phyloP scores from a whole-genome alignment of 345 rosid genomes.

The Eutrema japonicum region DNA sequence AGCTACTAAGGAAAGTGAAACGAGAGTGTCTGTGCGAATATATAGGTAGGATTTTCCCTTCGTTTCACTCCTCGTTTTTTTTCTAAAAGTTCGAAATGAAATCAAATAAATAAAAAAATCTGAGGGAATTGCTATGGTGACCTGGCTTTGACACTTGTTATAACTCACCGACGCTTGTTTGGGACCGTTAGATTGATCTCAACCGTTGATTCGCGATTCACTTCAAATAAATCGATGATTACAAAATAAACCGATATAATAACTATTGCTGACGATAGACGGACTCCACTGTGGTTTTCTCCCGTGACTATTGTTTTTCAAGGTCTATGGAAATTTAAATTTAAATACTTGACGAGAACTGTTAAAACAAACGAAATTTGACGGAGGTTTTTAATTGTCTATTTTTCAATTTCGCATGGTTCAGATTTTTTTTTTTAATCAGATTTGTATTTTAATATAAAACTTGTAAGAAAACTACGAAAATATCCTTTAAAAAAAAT shows the following conservation, averaged over 20 bases:
- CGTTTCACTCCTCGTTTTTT: slow-evolving; percentile 19
- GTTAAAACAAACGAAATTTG: background rate
- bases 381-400: background rate
- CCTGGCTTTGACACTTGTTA: slow-evolving; percentile 33
- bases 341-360: slow-evolving; percentile 10
- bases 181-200: slow-evolving; percentile 25
- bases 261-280: slow-evolving; percentile 21
- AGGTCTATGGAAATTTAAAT: slow-evolving; percentile 17
- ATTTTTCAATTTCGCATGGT: too few species aligned
- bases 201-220: slow-evolving; percentile 23
- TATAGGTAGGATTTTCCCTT: slow-evolving; percentile 40
- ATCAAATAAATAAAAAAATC: background rate
- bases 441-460: too few species aligned
- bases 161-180: slow-evolving; percentile 32
- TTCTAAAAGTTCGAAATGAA: background rate
- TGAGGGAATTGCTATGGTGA: slow-evolving; percentile 20
- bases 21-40: slow-evolving; percentile 35
- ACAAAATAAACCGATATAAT: background rate
- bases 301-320: slow-evolving; percentile 38
- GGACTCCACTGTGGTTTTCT: slow-evolving; percentile 23
- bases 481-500: too few species aligned
- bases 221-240: slow-evolving; percentile 28
- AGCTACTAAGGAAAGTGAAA: slow-evolving; percentile 29
- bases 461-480: too few species aligned
- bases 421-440: too few species aligned